phyloP scores from a whole-genome alignment of 495 filamentous ascomycete species.

The Stereocaulon alpinum region DNA sequence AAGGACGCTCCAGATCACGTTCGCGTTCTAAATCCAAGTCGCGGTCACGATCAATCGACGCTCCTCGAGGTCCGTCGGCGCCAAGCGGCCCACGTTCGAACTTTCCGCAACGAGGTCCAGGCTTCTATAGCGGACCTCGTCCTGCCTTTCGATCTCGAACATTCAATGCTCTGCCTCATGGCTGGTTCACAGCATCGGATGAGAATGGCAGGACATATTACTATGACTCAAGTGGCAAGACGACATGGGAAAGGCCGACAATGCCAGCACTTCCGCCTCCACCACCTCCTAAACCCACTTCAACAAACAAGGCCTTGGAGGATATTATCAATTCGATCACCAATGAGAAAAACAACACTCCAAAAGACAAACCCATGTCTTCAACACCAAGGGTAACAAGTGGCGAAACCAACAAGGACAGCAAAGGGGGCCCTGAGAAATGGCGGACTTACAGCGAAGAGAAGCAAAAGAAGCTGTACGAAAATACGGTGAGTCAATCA shows the following conservation, averaged over 20 bases:
- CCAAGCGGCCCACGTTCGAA: constrained; percentile 60
- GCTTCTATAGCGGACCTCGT: constrained; percentile 49
- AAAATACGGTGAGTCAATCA: constrained; percentile 61
- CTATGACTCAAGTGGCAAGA: constrained; percentile 61
- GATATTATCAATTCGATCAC: constrained; percentile 80
- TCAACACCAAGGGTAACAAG: constrained; percentile 35
- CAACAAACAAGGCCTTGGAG: constrained; percentile 59
- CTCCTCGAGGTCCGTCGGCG: constrained; percentile 42
- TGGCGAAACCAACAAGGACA: constrained; percentile 47
- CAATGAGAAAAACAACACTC: constrained; percentile 55
- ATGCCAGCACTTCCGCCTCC: constrained; percentile 51
- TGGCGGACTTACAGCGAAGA: constrained; percentile 71
- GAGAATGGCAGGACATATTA: constrained; percentile 65
- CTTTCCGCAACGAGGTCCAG: constrained; percentile 49
- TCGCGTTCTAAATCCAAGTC: constrained; percentile 44
- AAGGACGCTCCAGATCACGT: constrained; percentile 31
- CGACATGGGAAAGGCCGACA: constrained; percentile 71
- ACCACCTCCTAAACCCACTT: constrained; percentile 51
- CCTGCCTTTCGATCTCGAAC: constrained; percentile 44
- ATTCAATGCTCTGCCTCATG: constrained; percentile 53
- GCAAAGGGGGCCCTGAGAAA: constrained; percentile 57
- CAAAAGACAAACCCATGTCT: constrained; percentile 49
- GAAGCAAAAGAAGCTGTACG: constrained; percentile 87
- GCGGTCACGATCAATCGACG: constrained; percentile 41
- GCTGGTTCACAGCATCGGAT: constrained; percentile 67